Evolutionary conservation across 345 rosid species (phyloP).

Genomic region (Schrenkiella parvula): DNA sequence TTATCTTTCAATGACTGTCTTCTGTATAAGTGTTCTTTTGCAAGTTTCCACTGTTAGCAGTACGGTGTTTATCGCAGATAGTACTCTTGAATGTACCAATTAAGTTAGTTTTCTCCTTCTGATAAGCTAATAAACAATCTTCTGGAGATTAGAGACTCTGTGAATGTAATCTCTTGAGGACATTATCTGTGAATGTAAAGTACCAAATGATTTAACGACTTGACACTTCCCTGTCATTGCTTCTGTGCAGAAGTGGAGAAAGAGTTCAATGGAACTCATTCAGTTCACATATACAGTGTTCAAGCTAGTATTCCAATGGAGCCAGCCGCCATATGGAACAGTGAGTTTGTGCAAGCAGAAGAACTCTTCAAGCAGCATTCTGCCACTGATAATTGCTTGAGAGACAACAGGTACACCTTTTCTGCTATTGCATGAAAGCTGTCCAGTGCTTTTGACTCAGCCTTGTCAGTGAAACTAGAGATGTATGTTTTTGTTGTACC

Average conservation of each 20-base stretch:
- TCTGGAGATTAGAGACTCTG: too few relatives aligned
- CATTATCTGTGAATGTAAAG: not conserved
- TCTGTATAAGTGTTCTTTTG: not conserved
- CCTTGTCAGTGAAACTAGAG: slow-evolving; percentile 5
- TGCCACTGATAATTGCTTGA: slow-evolving; percentile 64
- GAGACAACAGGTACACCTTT: slow-evolving; percentile 68
- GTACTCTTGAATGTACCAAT: not conserved
- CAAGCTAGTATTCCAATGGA: slow-evolving; percentile 82
- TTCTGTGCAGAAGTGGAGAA: slow-evolving; percentile 65
- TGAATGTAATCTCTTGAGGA: too few relatives aligned
- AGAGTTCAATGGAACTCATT: slow-evolving; percentile 63
- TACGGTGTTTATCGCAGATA: not conserved
- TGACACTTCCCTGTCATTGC: slow-evolving; percentile 4
- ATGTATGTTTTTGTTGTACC: slow-evolving; percentile 16
- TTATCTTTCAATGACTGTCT: not conserved
- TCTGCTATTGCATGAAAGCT: not conserved
- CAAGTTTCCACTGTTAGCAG: not conserved
- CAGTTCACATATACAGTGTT: slow-evolving; percentile 76
- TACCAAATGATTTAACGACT: not conserved
- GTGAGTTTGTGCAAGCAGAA: slow-evolving; percentile 88
- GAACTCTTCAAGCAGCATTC: slow-evolving; percentile 69
- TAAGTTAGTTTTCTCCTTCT: not conserved
- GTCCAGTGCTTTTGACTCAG: not conserved
- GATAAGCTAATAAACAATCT: not conserved
- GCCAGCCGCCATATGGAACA: slow-evolving; percentile 75